phyloP scores from a whole-genome alignment of 2,329 filamentous ascomycete genomes.

The Arthrobotrys conoides region DNA sequence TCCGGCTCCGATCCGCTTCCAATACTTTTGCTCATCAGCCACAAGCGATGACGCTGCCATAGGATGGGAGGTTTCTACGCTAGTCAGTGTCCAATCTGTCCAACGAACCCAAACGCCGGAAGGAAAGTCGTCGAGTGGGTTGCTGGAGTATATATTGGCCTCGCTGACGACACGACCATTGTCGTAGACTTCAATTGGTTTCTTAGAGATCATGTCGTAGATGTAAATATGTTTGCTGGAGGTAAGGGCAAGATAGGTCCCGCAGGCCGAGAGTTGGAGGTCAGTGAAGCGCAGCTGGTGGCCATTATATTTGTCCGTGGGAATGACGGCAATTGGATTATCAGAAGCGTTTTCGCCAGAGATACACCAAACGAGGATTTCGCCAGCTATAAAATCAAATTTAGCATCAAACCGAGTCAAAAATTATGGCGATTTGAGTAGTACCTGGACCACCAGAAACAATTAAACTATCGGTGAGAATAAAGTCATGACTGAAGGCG shows the following conservation, averaged over 20 bases:
- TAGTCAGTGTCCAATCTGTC: conserved; percentile 54
- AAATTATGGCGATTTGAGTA: conserved; percentile 21
- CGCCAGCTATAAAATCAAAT: conserved; percentile 31
- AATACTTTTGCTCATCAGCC: conserved; percentile 48
- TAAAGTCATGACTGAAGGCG: conserved; percentile 64
- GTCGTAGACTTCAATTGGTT: conserved; percentile 62
- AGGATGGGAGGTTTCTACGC: conserved; percentile 23
- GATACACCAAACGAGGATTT: conserved; percentile 55
- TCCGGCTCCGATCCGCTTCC: conserved; percentile 50
- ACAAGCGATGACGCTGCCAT: conserved; percentile 23
- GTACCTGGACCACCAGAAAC: conserved; percentile 64
- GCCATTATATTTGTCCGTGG: conserved; percentile 59
- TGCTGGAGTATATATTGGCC: conserved; percentile 63
- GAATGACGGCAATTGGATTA: conserved; percentile 62
- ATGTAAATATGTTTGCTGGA: conserved; percentile 64
- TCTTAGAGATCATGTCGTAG: conserved; percentile 64
- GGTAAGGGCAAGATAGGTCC: conserved; percentile 63
- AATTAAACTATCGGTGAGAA: conserved; percentile 64
- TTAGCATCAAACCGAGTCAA: conserved; percentile 43
- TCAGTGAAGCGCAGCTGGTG: conserved; percentile 52
- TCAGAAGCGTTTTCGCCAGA: conserved; percentile 51
- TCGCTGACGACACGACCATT: conserved; percentile 63
- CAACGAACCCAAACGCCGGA: conserved; percentile 64
- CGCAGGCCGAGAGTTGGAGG: conserved; percentile 61
- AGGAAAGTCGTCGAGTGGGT: conserved; percentile 64